Evolutionary conservation across 495 filamentous ascomycete species (phyloP), one percentile per base, ranked within the genome.

Genomic region (Polyplosphaeria fusca): DNA sequence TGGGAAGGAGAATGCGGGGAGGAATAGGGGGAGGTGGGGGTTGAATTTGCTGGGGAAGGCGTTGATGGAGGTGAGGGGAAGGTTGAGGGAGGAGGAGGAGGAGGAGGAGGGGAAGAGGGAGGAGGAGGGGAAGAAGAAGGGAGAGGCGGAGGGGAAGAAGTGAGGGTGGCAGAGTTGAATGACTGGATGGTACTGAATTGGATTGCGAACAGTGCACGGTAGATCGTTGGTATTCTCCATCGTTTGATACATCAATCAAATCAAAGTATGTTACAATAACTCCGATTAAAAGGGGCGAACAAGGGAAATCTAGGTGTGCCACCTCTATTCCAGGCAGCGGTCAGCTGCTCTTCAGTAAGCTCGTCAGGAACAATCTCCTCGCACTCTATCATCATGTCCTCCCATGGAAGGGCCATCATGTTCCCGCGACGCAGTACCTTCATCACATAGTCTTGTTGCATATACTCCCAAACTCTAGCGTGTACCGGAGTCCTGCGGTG

Each of bases 11-110:
- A 73, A 74, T 57, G 83, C 82, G 0, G 73, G 66, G 47, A 48
- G 14, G 7, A 78, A 71, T 56, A 71, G 79, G 23, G 59, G 65
- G 18, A 58, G 69, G 37, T 88, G 86, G 85, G 85, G 86, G 40
- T 51, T 78, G 70, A 89, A 88, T 70, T 65, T 87, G 55, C 64
- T 88, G 58, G 85, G 86, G 4, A 84, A 83, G 71, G 77, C 75
- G 18, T 65, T 83, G 58, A 76, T 74, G 68, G 57, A 70, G 60
- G 74, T 83, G 24, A 70, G 76, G 59, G 62, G 64, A 24, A 74
- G 71, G 62, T 65, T 79, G 27, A 64, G 70, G 58, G 56, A 66
- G 63, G 57, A 49, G 47, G 44, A 13, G n/a, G 38, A n/a, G 20
- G 28, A 56, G 39, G 32, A 39, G 52, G 30, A 58, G 49, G 7